These are phyloP conservation scores for Zostera marina DNA, from an alignment of 116 monocot genomes.

Conservation along the genomic window DNA sequence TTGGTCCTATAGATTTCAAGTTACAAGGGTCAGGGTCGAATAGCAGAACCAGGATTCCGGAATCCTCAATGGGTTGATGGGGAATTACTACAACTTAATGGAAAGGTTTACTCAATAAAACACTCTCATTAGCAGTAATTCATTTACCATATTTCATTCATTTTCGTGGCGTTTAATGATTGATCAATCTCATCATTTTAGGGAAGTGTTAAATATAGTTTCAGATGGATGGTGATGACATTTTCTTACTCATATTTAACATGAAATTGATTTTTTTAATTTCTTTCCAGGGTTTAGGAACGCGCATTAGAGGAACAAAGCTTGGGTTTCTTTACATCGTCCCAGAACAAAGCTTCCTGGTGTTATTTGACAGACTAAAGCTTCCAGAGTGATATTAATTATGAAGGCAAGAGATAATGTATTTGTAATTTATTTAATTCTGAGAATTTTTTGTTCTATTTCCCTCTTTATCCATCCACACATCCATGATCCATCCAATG, in stretches of 20 bases:
- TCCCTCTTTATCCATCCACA: no score
- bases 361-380: conserved; percentile 66
- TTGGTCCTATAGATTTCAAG: conserved; percentile 36
- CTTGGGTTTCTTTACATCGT: conserved; percentile 75
- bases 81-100: conserved; percentile 64
- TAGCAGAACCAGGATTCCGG: conserved; percentile 74
- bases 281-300: conserved; percentile 49
- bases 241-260: background rate
- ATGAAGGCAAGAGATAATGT: no score
- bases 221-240: no score
- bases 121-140: no score
- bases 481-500: no score
- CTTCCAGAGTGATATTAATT: conserved; percentile 41
- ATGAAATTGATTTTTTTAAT: background rate
- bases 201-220: no score
- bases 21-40: conserved; percentile 85
- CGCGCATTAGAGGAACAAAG: conserved; percentile 48
- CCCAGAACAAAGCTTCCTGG: conserved; percentile 81
- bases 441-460: no score
- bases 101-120: conserved; percentile 36
- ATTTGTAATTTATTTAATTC: no score
- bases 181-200: no score
- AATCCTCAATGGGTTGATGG: conserved; percentile 94
- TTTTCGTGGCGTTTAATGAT: no score
- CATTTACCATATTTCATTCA: no score